Evolutionary conservation across 2,329 filamentous ascomycete genomes (phyloP).

Genomic region (Talaromyces sp.): DNA sequence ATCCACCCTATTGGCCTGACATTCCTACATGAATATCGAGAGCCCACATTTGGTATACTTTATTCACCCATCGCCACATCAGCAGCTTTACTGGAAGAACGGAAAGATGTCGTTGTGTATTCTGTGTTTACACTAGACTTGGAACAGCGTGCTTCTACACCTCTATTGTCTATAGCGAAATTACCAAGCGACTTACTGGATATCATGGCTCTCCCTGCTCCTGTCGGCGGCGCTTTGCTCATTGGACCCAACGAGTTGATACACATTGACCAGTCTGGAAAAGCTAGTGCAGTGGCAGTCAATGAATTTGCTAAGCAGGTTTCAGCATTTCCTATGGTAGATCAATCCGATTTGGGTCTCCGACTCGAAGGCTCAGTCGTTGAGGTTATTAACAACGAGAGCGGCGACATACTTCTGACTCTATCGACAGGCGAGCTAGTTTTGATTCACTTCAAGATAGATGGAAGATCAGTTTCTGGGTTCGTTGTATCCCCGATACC

Average conservation of each 20-base stretch:
- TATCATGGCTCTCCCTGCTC: constrained; percentile 76
- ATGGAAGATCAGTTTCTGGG: constrained; percentile 87
- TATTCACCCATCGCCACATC: constrained; percentile 73
- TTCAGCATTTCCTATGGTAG: constrained; percentile 78
- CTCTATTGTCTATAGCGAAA: constrained; percentile 78
- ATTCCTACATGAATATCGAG: constrained; percentile 94
- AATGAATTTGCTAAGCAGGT: constrained; percentile 82
- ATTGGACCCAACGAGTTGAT: constrained; percentile 87
- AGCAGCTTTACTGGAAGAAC: constrained; percentile 67
- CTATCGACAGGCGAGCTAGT: constrained; percentile 71
- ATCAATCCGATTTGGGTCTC: constrained; percentile 77
- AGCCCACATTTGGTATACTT: constrained; percentile 93
- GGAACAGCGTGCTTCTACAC: constrained; percentile 88
- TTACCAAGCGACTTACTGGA: constrained; percentile 84
- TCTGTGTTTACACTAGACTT: constrained; percentile 94
- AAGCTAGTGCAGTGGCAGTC: constrained; percentile 85
- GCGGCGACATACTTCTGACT: constrained; percentile 79
- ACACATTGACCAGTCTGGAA: constrained; percentile 93
- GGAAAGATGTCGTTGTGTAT: constrained; percentile 83
- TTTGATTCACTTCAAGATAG: constrained; percentile 76
- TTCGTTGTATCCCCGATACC: constrained; percentile 68
- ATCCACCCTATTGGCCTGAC: constrained; percentile 86
- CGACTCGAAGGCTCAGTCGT: constrained; percentile 78
- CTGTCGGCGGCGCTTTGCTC: constrained; percentile 83
- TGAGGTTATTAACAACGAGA: constrained; percentile 71